These are phyloP conservation scores for Pseudogymnoascus destructans DNA, from an alignment of 2,329 filamentous ascomycete genomes.

Conservation along the genomic window DNA sequence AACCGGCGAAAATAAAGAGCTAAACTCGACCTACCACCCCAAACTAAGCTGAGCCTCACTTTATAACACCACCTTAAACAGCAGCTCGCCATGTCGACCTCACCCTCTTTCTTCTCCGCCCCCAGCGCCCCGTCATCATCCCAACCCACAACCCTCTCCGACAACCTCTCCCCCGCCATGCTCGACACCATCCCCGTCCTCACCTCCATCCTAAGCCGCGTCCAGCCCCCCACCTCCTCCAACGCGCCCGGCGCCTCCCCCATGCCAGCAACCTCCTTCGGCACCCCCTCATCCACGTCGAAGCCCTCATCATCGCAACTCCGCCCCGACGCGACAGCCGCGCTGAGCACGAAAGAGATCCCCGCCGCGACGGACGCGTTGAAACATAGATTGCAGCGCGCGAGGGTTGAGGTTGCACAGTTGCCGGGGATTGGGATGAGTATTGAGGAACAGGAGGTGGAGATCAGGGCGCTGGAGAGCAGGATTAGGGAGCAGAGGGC, in stretches of 20 bases:
- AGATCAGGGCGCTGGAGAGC: conserved; percentile 54
- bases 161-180: conserved; percentile 62
- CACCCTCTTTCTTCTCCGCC: conserved; percentile 11
- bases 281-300: conserved; percentile 18
- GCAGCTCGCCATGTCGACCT: conserved; percentile 15
- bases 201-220: conserved; percentile 60
- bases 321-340: conserved; percentile 19
- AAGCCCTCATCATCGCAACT: conserved; percentile 20
- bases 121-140: conserved; percentile 20
- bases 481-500: conserved; percentile 49
- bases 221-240: conserved; percentile 40
- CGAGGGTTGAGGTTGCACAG: conserved; percentile 49
- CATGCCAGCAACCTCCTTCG: conserved; percentile 19
- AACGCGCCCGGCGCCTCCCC: conserved; percentile 20
- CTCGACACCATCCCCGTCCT: conserved; percentile 81
- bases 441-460: conserved; percentile 54
- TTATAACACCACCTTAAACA: not conserved
- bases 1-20: not conserved
- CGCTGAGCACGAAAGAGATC: conserved; percentile 52
- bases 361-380: conserved; percentile 64
- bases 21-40: not conserved
- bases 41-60: not conserved
- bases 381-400: conserved; percentile 72
- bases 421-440: conserved; percentile 59
- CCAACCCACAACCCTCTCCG: conserved; percentile 30